Percentiles rank a stretch among this genome's conserved stretches.
These are phyloP conservation scores for Diaporthe caulivora DNA, from an alignment of 2,329 filamentous ascomycete genomes.

Conservation along the genomic window DNA sequence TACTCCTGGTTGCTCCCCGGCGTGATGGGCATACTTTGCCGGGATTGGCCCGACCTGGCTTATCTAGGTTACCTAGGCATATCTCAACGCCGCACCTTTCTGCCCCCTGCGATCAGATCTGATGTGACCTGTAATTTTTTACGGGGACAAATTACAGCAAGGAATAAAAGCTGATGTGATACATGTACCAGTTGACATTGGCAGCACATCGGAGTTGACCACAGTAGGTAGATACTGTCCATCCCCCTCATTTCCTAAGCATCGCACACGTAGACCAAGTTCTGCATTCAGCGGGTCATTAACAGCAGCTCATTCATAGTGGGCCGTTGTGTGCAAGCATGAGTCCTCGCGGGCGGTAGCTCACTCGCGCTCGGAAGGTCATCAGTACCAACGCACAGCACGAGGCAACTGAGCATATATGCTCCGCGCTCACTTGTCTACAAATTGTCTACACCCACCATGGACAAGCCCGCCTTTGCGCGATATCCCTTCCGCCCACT, in stretches of 20 bases:
- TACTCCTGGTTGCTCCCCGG: not conserved
- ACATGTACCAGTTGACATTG: not conserved
- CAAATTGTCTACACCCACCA: not conserved
- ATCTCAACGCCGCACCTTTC: too few species aligned
- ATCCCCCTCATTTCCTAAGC: not conserved
- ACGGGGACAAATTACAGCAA: not conserved
- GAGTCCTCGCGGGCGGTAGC: not conserved
- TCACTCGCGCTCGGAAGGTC: too few species aligned
- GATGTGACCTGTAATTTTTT: not conserved
- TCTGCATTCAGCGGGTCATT: not conserved
- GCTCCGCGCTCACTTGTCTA: too few species aligned
- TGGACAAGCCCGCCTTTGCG: not conserved
- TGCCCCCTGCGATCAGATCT: not conserved
- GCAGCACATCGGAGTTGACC: not conserved
- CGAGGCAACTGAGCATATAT: too few species aligned
- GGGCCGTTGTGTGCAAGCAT: not conserved
- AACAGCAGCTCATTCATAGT: not conserved
- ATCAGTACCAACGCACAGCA: too few species aligned
- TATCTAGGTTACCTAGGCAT: too few species aligned
- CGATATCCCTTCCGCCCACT: not conserved
- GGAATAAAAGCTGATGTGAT: too few species aligned
- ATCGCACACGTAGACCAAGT: not conserved
- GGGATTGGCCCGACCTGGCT: not conserved
- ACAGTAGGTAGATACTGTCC: not conserved
- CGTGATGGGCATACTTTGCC: not conserved